phyloP scores from a whole-genome alignment of 192 early-diverging fungal genomes.

The Pilaira anomala region DNA sequence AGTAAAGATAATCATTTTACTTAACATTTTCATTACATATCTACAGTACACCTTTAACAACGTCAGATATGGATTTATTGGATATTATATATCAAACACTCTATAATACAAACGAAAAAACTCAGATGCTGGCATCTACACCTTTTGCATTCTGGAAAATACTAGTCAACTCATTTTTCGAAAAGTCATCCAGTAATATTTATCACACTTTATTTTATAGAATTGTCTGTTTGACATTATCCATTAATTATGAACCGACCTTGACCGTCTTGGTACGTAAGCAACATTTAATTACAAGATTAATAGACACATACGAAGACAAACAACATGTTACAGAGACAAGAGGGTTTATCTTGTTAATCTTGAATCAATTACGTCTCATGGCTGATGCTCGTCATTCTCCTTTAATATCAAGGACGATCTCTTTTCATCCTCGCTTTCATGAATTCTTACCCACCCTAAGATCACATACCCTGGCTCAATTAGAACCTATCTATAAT shows the following conservation, averaged over 20 bases:
- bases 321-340: conserved; percentile 25
- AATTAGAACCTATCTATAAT: conserved; percentile 13
- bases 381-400: conserved; percentile 21
- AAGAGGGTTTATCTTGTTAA: conserved; percentile 32
- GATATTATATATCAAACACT: conserved; percentile 26
- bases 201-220: conserved; percentile 36
- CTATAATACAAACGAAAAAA: conserved; percentile 11
- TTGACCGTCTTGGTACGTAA: conserved; percentile 20
- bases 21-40: not conserved
- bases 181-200: conserved; percentile 30
- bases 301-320: conserved; percentile 30
- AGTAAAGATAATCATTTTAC: not conserved
- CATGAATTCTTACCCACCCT: conserved; percentile 24
- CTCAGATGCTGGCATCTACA: conserved; percentile 19
- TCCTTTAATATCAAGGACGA: conserved; percentile 9
- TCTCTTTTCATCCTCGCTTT: conserved; percentile 23
- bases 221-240: conserved; percentile 18
- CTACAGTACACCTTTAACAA: conserved; percentile 15
- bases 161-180: conserved; percentile 36
- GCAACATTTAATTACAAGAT: conserved; percentile 23
- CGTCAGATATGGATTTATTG: conserved; percentile 23
- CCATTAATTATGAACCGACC: conserved; percentile 15
- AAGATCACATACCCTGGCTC: conserved; percentile 24
- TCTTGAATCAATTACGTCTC: conserved; percentile 28
- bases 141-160: conserved; percentile 32